Evolutionary conservation across 805 yeast genomes (phyloP), one percentile per base, ranked within the genome.

Genomic region (Komagataella pastoris): DNA sequence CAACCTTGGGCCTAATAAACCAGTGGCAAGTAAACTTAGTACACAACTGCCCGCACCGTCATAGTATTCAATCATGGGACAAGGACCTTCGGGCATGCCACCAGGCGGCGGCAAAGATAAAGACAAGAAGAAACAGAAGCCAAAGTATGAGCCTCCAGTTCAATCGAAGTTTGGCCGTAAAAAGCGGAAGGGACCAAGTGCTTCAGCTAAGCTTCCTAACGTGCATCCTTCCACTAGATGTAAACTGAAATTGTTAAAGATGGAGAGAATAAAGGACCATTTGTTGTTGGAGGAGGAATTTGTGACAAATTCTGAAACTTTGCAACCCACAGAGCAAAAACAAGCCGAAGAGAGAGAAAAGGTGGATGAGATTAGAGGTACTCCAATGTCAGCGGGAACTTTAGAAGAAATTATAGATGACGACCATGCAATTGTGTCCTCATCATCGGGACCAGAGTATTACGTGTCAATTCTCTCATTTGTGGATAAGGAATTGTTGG

Each of bases 91-190:
- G 18, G 49, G 44, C 24, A 46, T 52, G 53, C 56, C 56, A 8
- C 48, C 36, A 17, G 53, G 53, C 40, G 54, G 44, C 46, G 53
- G 50, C n/a, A 65, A 61, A 61, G 66, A 65, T 54, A 62, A 64
- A 47, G 70, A 67, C 51, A 65, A 65, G 65, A 83, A 83, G 71
- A 81, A 83, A 58, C 87, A 86, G 61, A 90, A 91, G 70, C 98
- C 97, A 62, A 91, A 90, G 74, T 93, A 91, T 68, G 99, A 93
- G 69, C 98, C 99, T 43, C 99, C 99, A 14, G 97, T 91, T 55
- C 95, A 91, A 69, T 84, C 96, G 6, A 82, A 90, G 58, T 85
- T 88, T 61, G 96, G 96, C 53, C 85, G 88, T 67, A 90, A 88
- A 77, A 86, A 87, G 73, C 82, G 93, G 75, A 88, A 84, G 74